Evolutionary conservation across 345 rosid genomes (phyloP).

Genomic region (Bruguiera gymnorhiza): DNA sequence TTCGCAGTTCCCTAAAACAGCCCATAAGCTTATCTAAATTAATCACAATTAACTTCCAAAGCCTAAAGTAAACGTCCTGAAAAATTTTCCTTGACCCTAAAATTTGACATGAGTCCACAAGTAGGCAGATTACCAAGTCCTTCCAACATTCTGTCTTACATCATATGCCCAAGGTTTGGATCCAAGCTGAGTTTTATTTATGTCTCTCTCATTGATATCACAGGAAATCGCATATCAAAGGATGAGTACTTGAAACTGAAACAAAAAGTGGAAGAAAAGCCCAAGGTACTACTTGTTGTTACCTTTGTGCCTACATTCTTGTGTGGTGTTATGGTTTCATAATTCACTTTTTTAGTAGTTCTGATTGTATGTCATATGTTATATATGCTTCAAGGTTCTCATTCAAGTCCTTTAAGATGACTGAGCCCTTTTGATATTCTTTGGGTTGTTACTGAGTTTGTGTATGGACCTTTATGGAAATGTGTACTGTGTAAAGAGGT

Average conservation of each 20-base stretch:
- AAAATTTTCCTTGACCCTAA: not conserved
- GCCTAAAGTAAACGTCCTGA: not conserved
- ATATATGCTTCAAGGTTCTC: not conserved
- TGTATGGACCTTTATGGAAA: not conserved
- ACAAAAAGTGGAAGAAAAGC: slow-evolving; percentile 61
- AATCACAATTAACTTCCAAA: too few relatives aligned
- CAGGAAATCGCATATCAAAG: slow-evolving; percentile 71
- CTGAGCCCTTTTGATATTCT: not conserved
- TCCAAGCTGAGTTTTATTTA: slow-evolving; percentile 10
- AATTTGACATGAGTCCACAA: too few relatives aligned
- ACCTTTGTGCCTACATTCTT: not conserved
- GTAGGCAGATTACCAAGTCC: too few relatives aligned
- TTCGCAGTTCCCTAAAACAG: too few relatives aligned
- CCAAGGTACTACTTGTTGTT: slow-evolving; percentile 44
- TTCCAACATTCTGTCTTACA: not conserved
- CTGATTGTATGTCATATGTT: not conserved
- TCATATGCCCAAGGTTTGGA: not conserved
- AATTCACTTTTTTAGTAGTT: too few relatives aligned
- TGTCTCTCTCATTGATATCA: slow-evolving; percentile 14
- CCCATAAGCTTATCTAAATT: too few relatives aligned
- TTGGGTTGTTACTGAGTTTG: not conserved
- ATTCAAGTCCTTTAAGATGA: not conserved
- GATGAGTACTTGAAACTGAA: slow-evolving; percentile 60
- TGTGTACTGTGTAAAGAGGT: not conserved
- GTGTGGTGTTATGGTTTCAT: not conserved